Evolutionary conservation across 441 rosid species (phyloP), one percentile per base, ranked within the genome.

Genomic region (Brassica balearica): DNA sequence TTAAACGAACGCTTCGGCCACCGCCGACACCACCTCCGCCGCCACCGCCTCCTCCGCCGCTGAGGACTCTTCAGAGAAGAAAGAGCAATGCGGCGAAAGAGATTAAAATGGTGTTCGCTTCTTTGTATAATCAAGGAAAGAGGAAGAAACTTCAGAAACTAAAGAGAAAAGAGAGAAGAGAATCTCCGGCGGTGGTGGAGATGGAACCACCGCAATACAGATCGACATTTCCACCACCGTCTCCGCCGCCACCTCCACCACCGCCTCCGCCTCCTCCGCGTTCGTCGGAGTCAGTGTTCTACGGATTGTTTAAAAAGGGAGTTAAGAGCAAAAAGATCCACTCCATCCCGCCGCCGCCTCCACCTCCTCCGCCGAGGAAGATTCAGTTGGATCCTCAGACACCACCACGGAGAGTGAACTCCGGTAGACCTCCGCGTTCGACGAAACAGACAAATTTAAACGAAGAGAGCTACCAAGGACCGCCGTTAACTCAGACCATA

Each of bases 251-350:
- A 0, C 85, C 92, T 0, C 88, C 88, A 0, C 90, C 94, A 1
- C 95, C 97, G 0, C 92, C 92, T 0, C 95, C 94, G 0, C 95
- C 95, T 0, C 92, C 82, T 0, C 88, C 73, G 0, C 94, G 92
- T n/a, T 88, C 91, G 0, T 89, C 92, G 0, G 85, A 87, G 27
- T 89, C 93, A 55, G 82, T 88, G 6, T 90, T 93, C 80, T 89
- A 88, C 67, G 83, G 68, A 74, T 80, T 90, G 19, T 91, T 93
- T 81, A 83, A 82, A 36, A 93, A 89, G 75, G 87, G 84, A 67
- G 83, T 69, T 78, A 91, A 89, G 77, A 89, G 80, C 73, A 91
- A 86, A 82, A 86, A 76, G 84, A 82, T 90, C 53, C 90, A 89
- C 74, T 88, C 92, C 11, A 81, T 81, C 17, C 82, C 88, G 6